Conservation (phyloP, 208 protist species). For the Crithidia acanthocephali region DNA sequence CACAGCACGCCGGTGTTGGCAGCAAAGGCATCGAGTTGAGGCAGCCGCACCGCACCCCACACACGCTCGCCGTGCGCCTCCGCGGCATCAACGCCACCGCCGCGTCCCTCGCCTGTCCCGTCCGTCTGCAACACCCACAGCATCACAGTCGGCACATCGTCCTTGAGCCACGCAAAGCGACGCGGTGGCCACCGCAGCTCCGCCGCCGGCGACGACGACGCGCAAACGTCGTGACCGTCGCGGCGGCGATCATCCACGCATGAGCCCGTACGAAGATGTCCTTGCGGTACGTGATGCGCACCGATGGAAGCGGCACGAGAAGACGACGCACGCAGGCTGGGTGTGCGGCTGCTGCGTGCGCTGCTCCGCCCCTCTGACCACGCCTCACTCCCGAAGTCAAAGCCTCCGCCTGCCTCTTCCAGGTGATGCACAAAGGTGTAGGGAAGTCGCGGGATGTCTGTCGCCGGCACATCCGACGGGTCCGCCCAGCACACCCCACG, state of each 20-base stretch:
- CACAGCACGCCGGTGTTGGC: conserved; percentile 24
- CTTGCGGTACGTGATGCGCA: not conserved
- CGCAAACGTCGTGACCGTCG: not conserved
- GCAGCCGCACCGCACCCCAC: conserved; percentile 27
- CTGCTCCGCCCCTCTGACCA: conserved; percentile 8
- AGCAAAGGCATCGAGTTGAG: conserved; percentile 18
- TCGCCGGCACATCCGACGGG: conserved; percentile 1
- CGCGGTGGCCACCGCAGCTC: conserved; percentile 30
- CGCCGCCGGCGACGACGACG: not conserved
- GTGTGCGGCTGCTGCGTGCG: not conserved
- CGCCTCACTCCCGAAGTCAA: not conserved
- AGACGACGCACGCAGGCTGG: not conserved
- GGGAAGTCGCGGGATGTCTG: conserved; percentile 14
- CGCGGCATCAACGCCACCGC: not conserved
- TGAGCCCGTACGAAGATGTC: not conserved
- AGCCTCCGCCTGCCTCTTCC: too few relatives aligned
- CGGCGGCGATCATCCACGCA: too few relatives aligned
- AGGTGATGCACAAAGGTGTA: not conserved
- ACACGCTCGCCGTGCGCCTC: conserved; percentile 19
- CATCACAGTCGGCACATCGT: conserved; percentile 6
- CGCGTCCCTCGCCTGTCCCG: not conserved
- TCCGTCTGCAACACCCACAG: conserved; percentile 23
- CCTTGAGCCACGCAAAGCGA: conserved; percentile 23
- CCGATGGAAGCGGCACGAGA: not conserved
- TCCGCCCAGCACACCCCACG: conserved; percentile 13